Conservation (phyloP, 805 yeast genomes). For the Candida nitratophila region DNA sequence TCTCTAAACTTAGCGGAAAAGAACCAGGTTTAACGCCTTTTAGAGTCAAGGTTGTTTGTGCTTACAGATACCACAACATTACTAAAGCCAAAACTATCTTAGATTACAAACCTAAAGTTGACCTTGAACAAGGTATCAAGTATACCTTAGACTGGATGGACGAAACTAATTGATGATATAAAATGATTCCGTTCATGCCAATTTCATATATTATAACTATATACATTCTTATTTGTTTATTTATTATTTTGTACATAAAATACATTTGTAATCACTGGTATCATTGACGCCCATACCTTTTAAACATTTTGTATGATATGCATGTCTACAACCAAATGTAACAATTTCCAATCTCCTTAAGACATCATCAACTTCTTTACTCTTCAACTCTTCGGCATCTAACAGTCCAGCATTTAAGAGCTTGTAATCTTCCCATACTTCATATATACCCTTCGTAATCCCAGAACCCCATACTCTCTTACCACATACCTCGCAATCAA, state of each 20-base stretch:
- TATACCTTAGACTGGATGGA: constrained; percentile 86
- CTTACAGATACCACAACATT: constrained; percentile 88
- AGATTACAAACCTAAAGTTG: constrained; percentile 77
- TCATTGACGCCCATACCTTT: constrained; percentile 35
- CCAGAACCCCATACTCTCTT: constrained; percentile 65
- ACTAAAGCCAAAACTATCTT: constrained; percentile 72
- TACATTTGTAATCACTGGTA: constrained; percentile 23
- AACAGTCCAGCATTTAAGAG: constrained; percentile 1
- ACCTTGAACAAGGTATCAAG: constrained; percentile 70
- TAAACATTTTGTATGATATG: constrained; percentile 55
- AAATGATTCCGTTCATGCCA: neutral
- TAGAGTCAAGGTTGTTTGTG: constrained; percentile 88
- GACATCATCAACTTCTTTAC: constrained; percentile 6
- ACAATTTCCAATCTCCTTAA: constrained; percentile 28
- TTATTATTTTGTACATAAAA: constrained; percentile 30
- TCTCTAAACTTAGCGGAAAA: constrained; percentile 63
- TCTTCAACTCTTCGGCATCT: neutral
- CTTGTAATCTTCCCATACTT: constrained; percentile 48
- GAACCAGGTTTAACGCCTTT: constrained; percentile 95
- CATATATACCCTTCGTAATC: constrained; percentile 39
- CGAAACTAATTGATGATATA: constrained; percentile 35
- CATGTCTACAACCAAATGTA: constrained; percentile 60
- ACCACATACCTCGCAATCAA: constrained; percentile 73
- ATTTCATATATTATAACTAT: neutral
- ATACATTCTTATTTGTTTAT: neutral